These are phyloP conservation scores for Phytophthora cajani DNA, from an alignment of 352 stramenopile species.

Conservation along the genomic window DNA sequence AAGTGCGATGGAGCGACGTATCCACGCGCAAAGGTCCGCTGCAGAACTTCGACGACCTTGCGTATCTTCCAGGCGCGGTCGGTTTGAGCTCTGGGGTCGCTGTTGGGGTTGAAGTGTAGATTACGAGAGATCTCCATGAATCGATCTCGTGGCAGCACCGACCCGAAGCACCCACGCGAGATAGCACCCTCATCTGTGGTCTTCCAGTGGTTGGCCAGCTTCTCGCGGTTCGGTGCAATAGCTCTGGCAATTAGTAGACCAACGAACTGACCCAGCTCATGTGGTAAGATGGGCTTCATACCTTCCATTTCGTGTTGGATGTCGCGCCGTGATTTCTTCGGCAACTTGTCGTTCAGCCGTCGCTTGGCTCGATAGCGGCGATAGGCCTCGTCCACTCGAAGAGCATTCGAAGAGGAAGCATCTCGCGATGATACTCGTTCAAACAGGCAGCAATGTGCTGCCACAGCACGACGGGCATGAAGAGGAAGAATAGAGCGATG, in stretches of 20 bases:
- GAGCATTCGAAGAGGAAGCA: neutral
- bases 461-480: slow-evolving; percentile 23
- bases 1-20: slow-evolving; percentile 16
- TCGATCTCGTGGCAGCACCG: too few relatives aligned
- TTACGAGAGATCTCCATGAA: slow-evolving; percentile 12
- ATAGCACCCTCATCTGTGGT: slow-evolving; percentile 1
- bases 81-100: slow-evolving; percentile 4
- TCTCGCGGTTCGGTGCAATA: slow-evolving; percentile 20
- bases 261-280: slow-evolving; percentile 14
- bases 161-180: slow-evolving; percentile 13
- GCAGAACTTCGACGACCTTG: slow-evolving; percentile 18
- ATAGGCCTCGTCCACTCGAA: slow-evolving; percentile 7
- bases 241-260: slow-evolving; percentile 7
- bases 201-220: slow-evolving; percentile 22
- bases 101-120: slow-evolving; percentile 29
- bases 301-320: slow-evolving; percentile 12
- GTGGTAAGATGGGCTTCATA: slow-evolving; percentile 8
- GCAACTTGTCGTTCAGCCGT: neutral
- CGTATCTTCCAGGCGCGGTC: slow-evolving; percentile 29
- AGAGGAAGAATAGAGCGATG: slow-evolving; percentile 22
- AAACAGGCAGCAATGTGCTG: slow-evolving; percentile 23
- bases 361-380: slow-evolving; percentile 3
- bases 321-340: slow-evolving; percentile 12
- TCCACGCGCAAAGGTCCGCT: slow-evolving; percentile 18
- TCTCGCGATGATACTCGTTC: slow-evolving; percentile 23